These are phyloP conservation scores for Cordyceps sp. DNA, from an alignment of 2,329 filamentous ascomycete genomes.

Conservation along the genomic window DNA sequence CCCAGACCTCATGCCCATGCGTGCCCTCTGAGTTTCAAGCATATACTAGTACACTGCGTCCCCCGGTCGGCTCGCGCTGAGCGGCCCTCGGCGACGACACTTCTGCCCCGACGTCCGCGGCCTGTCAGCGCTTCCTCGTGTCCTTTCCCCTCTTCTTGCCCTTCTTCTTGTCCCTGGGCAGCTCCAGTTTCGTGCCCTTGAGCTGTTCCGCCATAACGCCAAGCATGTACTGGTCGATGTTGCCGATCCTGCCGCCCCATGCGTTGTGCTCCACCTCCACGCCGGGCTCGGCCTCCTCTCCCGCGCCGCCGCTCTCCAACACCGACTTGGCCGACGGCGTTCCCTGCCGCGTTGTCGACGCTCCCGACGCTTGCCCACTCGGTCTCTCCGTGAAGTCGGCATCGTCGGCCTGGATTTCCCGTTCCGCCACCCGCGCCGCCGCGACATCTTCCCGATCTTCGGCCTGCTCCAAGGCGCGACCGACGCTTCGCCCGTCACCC, in stretches of 20 bases:
- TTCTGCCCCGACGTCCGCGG: too few relatives aligned
- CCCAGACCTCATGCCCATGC: too few relatives aligned
- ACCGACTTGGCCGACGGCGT: constrained; percentile 27
- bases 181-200: constrained; percentile 40
- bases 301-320: constrained; percentile 13
- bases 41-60: too few relatives aligned
- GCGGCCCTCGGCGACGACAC: too few relatives aligned
- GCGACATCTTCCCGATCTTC: constrained; percentile 87
- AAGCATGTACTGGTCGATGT: constrained; percentile 64
- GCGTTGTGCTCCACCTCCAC: constrained; percentile 37
- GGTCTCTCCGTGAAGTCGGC: constrained; percentile 65
- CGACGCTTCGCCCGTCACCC: constrained; percentile 43
- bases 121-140: constrained; percentile 29
- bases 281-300: constrained; percentile 16
- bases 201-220: constrained; percentile 47
- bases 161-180: constrained; percentile 46
- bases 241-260: constrained; percentile 38
- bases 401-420: constrained; percentile 74
- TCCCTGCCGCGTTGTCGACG: constrained; percentile 32
- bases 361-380: constrained; percentile 24
- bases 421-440: constrained; percentile 74
- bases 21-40: too few relatives aligned
- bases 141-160: constrained; percentile 42
- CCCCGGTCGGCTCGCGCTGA: too few relatives aligned
- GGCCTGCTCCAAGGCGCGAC: constrained; percentile 67